These are phyloP conservation scores for Stramenopiles sp. DNA, from an alignment of 352 stramenopile genomes.

Conservation along the genomic window DNA sequence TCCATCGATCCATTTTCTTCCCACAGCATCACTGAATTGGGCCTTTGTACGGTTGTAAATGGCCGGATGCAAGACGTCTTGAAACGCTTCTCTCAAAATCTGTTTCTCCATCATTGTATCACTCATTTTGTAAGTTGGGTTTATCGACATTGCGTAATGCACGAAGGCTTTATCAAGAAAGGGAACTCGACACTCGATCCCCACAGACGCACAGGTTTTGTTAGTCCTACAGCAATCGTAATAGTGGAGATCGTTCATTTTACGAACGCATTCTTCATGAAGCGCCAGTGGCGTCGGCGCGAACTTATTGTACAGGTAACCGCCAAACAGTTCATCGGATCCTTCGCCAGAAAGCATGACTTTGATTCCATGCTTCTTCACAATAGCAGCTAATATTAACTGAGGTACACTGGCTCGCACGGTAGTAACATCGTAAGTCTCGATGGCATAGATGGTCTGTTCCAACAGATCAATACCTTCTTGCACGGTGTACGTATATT, in stretches of 20 bases:
- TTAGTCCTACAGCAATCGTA: conserved; percentile 96
- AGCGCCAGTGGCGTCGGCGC: conserved; percentile 63
- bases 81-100: conserved; percentile 92
- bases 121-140: conserved; percentile 93
- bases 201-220: conserved; percentile 92
- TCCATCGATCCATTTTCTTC: conserved; percentile 95
- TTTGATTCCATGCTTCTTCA: conserved; percentile 98
- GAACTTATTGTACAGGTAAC: conserved; percentile 99
- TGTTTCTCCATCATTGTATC: conserved; percentile 98
- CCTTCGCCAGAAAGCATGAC: conserved; percentile 95
- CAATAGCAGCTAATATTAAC: conserved; percentile 96
- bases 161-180: conserved; percentile 96
- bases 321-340: conserved; percentile 90
- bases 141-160: conserved; percentile 91
- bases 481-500: conserved; percentile 95
- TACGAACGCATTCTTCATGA: conserved; percentile 65
- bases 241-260: conserved; percentile 83
- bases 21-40: conserved; percentile 96
- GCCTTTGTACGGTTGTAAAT: conserved; percentile 99
- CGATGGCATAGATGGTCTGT: conserved; percentile 87
- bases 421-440: conserved; percentile 90
- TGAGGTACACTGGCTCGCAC: conserved; percentile 94
- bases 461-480: conserved; percentile 88
- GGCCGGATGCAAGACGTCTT: conserved; percentile 76
- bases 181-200: conserved; percentile 85